Conservation (phyloP, 257 asterid species). For the Solanum tarapatanum region DNA sequence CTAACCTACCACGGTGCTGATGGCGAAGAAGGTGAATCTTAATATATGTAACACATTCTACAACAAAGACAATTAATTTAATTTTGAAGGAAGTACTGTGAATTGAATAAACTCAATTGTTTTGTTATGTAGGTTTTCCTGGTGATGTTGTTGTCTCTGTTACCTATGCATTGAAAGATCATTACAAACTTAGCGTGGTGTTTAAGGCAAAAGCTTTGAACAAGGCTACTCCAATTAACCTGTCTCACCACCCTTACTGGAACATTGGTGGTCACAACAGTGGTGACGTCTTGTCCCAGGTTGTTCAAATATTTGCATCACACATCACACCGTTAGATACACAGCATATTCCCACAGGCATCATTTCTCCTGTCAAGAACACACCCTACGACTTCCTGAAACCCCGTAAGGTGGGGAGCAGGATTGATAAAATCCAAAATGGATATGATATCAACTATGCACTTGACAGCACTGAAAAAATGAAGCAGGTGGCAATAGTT, state of each 20-base stretch:
- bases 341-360: conserved; percentile 2
- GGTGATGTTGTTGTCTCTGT: conserved; percentile 10
- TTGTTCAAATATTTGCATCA: conserved; percentile 6
- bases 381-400: conserved; percentile 10
- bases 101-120: neutral
- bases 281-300: conserved; percentile 9
- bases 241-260: conserved; percentile 16
- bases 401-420: conserved; percentile 1
- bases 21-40: conserved; percentile 58
- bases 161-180: neutral
- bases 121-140: conserved; percentile 7
- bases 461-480: neutral
- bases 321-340: neutral
- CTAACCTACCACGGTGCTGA: conserved; percentile 53
- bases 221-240: conserved; percentile 21
- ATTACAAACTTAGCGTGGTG: neutral
- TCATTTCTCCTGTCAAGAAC: neutral
- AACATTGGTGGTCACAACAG: conserved; percentile 20
- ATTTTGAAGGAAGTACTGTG: neutral
- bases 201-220: conserved; percentile 11
- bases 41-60: neutral
- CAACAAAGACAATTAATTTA: neutral
- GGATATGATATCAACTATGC: conserved; percentile 15
- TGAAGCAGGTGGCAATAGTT: conserved; percentile 2
- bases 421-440: neutral